These are phyloP conservation scores for Wickerhamiella slavikovae DNA, from an alignment of 805 yeast genomes.

Conservation along the genomic window DNA sequence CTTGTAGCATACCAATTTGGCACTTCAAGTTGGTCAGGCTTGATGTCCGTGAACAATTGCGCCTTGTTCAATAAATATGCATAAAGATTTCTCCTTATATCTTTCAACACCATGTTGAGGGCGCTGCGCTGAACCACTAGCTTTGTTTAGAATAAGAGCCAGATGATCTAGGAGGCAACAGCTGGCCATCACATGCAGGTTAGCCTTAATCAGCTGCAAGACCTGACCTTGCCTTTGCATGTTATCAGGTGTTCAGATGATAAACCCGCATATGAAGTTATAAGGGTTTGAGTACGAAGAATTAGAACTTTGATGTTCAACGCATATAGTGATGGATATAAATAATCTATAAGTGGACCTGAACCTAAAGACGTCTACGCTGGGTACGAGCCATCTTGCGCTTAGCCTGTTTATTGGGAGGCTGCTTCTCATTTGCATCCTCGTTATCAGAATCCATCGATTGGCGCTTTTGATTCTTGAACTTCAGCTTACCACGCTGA, in stretches of 20 bases:
- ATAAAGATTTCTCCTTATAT: conserved; percentile 61
- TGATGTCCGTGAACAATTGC: conserved; percentile 62
- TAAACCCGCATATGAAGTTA: too few relatives aligned
- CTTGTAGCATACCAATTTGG: conserved; percentile 36
- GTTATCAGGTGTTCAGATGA: too few relatives aligned
- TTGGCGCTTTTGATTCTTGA: conserved; percentile 40
- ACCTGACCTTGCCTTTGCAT: too few relatives aligned
- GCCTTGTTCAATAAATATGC: conserved; percentile 65
- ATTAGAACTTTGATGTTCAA: too few relatives aligned
- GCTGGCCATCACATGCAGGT: background rate
- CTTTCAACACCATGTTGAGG: conserved; percentile 18
- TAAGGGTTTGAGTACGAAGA: too few relatives aligned
- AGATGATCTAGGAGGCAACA: background rate
- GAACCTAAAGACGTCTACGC: background rate
- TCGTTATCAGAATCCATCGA: conserved; percentile 34
- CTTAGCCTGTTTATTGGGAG: background rate
- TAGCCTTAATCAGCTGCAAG: background rate
- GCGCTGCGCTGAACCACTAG: too few relatives aligned
- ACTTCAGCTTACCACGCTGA: conserved; percentile 77
- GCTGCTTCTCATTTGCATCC: conserved; percentile 24
- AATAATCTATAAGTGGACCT: too few relatives aligned
- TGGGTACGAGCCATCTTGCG: background rate
- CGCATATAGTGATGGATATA: too few relatives aligned
- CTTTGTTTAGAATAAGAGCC: background rate
- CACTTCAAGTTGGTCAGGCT: conserved; percentile 63